phyloP scores from a whole-genome alignment of 2,329 filamentous ascomycete genomes.

The Rhynchosporium graminicola region DNA sequence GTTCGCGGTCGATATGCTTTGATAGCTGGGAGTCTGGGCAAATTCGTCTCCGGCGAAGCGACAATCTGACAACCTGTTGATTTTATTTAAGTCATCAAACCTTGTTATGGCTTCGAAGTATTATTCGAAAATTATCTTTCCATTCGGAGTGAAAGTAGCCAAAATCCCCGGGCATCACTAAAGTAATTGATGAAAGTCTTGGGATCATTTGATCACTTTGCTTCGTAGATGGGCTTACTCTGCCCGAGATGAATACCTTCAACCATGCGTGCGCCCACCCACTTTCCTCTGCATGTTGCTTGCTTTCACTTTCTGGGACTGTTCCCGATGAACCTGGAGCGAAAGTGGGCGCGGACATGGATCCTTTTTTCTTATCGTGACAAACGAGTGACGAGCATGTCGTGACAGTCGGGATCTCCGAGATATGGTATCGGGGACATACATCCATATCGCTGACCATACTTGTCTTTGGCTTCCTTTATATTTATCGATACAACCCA shows the following conservation, averaged over 20 bases:
- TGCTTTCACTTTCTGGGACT: slow-evolving; percentile 2
- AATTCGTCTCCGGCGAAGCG: no score
- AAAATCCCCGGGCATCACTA: no score
- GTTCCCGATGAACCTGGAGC: not conserved
- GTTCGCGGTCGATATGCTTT: no score
- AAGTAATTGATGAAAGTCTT: not conserved
- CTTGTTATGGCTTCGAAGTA: no score
- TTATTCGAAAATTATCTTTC: no score
- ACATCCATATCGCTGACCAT: not conserved
- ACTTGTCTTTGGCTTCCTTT: not conserved
- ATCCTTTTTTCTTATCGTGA: slow-evolving; percentile 10
- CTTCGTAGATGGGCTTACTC: no score
- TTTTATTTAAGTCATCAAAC: no score
- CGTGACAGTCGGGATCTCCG: slow-evolving; percentile 5
- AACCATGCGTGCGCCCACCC: not conserved
- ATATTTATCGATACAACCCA: not conserved
- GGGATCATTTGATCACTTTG: no score
- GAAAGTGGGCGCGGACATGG: slow-evolving; percentile 12
- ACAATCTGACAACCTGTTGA: no score
- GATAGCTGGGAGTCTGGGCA: no score
- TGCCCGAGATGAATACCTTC: not conserved
- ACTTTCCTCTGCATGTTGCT: not conserved
- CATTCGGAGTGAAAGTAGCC: no score
- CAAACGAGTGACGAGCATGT: slow-evolving; percentile 1
- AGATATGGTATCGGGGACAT: not conserved